These are phyloP conservation scores for Hirschfeldia incana DNA, from an alignment of 345 rosid genomes.

Conservation along the genomic window DNA sequence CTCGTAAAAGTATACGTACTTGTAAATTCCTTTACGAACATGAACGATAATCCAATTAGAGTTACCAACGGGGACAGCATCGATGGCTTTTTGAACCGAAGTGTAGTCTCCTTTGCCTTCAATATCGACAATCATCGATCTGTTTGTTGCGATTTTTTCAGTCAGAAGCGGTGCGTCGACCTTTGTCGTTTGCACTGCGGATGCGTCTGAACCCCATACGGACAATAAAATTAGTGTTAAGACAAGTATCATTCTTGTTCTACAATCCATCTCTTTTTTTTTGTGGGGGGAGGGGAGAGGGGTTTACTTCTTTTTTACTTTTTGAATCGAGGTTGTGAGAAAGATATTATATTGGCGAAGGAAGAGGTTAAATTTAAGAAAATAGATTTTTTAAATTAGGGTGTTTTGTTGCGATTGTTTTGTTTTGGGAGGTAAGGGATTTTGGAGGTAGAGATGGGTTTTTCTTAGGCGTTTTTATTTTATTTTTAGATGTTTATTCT, in stretches of 20 bases:
- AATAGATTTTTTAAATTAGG: conserved; percentile 29
- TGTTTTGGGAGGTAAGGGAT: conserved; percentile 30
- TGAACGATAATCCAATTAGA: conserved; percentile 75
- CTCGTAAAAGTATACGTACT: conserved; percentile 45
- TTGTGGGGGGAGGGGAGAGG: neutral
- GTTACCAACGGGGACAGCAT: conserved; percentile 70
- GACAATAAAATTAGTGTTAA: conserved; percentile 19
- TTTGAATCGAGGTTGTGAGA: conserved; percentile 5
- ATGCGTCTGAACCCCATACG: conserved; percentile 35
- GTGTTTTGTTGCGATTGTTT: conserved; percentile 34
- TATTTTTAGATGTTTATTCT: conserved; percentile 24
- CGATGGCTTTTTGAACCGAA: conserved; percentile 74
- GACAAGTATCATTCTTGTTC: conserved; percentile 30
- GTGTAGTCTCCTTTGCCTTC: conserved; percentile 74
- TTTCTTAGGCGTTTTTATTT: conserved; percentile 4
- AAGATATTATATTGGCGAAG: conserved; percentile 33
- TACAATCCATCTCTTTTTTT: conserved; percentile 12
- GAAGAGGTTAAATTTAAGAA: conserved; percentile 37
- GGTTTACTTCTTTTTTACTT: conserved; percentile 20
- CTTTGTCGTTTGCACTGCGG: conserved; percentile 29
- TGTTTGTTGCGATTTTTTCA: conserved; percentile 58
- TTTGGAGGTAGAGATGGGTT: conserved; percentile 21
- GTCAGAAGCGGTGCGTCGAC: conserved; percentile 73
- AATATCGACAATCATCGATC: conserved; percentile 73
- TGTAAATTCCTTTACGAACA: conserved; percentile 75